Evolutionary conservation across 1,284 basidiomycete species (phyloP).

Genomic region (Irpex lacteus): DNA sequence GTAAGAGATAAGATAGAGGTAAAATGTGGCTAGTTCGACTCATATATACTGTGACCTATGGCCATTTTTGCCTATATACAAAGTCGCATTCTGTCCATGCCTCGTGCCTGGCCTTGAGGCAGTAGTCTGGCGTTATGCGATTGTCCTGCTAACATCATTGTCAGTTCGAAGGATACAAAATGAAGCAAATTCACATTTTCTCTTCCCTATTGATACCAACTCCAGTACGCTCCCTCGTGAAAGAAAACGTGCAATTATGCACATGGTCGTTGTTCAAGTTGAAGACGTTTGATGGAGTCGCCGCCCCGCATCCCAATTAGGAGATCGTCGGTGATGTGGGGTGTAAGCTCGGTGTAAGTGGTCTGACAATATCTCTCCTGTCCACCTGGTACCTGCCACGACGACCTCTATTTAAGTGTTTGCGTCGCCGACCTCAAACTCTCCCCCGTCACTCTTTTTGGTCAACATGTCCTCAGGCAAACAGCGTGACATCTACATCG

Average conservation of each 20-base stretch:
- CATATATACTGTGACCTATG: neutral
- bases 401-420: neutral
- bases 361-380: neutral
- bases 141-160: neutral
- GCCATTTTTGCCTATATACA: neutral
- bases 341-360: neutral
- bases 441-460: neutral
- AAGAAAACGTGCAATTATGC: too few relatives aligned
- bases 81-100: neutral
- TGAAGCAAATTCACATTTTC: neutral
- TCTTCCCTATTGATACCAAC: neutral
- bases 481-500: constrained; percentile 61
- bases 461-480: constrained; percentile 23
- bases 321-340: neutral
- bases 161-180: neutral
- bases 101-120: neutral
- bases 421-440: neutral
- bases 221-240: too few relatives aligned
- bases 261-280: neutral
- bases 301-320: neutral
- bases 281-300: neutral
- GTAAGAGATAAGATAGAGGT: neutral
- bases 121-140: neutral
- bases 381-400: neutral
- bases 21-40: neutral